Base-by-base conservation (phyloP, 2,329 filamentous ascomycete genomes). In the Exophiala sideris region DNA sequence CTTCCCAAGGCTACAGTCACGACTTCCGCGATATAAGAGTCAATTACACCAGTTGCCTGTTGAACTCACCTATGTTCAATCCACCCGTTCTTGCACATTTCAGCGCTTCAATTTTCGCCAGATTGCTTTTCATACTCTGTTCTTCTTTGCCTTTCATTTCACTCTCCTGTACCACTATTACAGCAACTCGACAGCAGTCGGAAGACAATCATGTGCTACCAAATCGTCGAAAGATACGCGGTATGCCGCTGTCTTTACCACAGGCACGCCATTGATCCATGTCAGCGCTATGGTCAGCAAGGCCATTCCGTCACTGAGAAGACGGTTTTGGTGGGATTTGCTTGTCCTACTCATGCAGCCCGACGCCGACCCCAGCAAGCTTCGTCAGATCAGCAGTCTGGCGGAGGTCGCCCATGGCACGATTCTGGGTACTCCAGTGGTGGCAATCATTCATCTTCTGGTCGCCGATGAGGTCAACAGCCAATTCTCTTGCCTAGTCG, bases 201-300 rank as follows among this genome's bases (percentile, higher is more conserved):
- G 24, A 29, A 8, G 24, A 41, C 21, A 49, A 50, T 8, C 32
- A 95, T 96, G 91, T 96, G 91, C 68, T 91, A 89, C 67, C 88
- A 91, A 74, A 74, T 96, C 58, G 78, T 92, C 65, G 91, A 96
- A 72, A 80, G 89, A 55, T 96, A 91, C 77, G 85, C 90, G 51
- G 88, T 87, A 52, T 96, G 91, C 79, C 82, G 85, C 60, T 96
- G 91, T 73, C 79, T 92, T 64, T 95, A 96, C 78, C 89, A 92
- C 77, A 81, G 86, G 67, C 91, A 96, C 70, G 85, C 88, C 45
- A 80, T 96, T 64, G 91, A 96, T 67, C 87, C 88, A 57, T 96
- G 91, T 69, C 78, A 84, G 45, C 78, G 83, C 34, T 89, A 90
- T 68, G 88, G 87, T 57, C 84, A 87, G 56, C 81, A 83, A 46